phyloP scores from a whole-genome alignment of 2,329 filamentous ascomycete species.

The Phialophora expanda region DNA sequence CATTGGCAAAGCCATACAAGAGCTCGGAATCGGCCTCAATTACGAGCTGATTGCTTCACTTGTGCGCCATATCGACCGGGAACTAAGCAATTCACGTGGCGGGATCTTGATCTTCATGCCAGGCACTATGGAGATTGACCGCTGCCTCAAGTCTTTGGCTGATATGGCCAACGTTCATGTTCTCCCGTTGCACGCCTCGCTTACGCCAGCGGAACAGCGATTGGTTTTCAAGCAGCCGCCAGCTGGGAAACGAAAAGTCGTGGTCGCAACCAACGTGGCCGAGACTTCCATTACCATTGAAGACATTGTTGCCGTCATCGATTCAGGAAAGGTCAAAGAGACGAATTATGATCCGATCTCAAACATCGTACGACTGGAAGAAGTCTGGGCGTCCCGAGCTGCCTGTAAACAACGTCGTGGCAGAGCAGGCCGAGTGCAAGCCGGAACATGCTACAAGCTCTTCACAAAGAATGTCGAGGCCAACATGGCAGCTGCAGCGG shows the following conservation, averaged over 20 bases:
- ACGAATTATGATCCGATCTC: conserved; percentile 90
- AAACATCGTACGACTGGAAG: conserved; percentile 92
- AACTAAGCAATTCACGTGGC: conserved; percentile 74
- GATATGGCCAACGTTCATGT: conserved; percentile 72
- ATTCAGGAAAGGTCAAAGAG: conserved; percentile 94
- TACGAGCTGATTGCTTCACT: conserved; percentile 84
- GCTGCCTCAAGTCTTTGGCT: conserved; percentile 72
- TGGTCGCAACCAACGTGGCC: conserved; percentile 94
- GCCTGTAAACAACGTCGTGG: conserved; percentile 94
- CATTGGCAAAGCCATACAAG: conserved; percentile 72
- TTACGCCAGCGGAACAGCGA: conserved; percentile 86
- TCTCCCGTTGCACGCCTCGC: conserved; percentile 86
- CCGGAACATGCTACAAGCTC: conserved; percentile 92
- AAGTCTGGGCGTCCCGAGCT: conserved; percentile 92
- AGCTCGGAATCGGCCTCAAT: conserved; percentile 82
- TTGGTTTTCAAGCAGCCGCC: conserved; percentile 81
- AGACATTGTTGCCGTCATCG: conserved; percentile 94
- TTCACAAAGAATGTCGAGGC: conserved; percentile 84
- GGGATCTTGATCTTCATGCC: conserved; percentile 96
- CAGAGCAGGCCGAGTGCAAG: conserved; percentile 88
- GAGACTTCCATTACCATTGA: conserved; percentile 99
- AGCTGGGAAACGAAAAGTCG: conserved; percentile 82
- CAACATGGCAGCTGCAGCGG: conserved; percentile 84
- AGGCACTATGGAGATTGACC: conserved; percentile 87
- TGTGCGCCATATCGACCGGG: conserved; percentile 78